Evolutionary conservation across 2,329 filamentous ascomycete species (phyloP), one percentile per base, ranked within the genome.

Genomic region (Clarireedia hainanense): DNA sequence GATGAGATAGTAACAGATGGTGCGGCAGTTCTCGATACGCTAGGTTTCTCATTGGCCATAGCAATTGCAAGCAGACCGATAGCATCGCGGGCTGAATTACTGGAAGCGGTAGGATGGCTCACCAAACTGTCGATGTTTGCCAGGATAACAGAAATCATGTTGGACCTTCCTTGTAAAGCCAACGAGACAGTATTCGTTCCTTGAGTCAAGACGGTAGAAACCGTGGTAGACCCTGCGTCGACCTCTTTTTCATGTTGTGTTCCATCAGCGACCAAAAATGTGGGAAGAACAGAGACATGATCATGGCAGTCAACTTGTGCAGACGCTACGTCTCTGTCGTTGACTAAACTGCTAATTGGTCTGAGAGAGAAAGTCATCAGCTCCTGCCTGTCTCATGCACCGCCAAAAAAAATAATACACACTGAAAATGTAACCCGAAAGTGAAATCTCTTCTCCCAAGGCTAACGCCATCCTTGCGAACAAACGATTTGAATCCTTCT

Each of bases 401-500:
- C 10, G 14, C 7, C 9, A 34, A 20, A n/a, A n/a, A 12, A 3
- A n/a, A 15, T 20, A 40, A 40, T 10, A 48, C 52, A 14, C 48
- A 54, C 52, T 39, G 52, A 20, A 43, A 54, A 54, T 42, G 20
- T 17, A 40, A 24, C 15, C 52, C 52, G 52, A 49, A 42, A 49
- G 24, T 24, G 15, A 40, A n/a, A 34, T 54, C 45, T 47, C 52
- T 49, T 49, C 47, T 54, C 1, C 52, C 52, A 45, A 54, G 39
- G 24, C n/a, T 49, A n/a, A 40, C 23, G 30, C 52, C 52, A 34
- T 54, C 45, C 24, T 40, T 54, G 12, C 17, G 52, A 34, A 42
- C 45, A 49, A 63, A 52, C 6, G 57, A 10, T 55, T 63, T 64
- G 37, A 64, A 61, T 4, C 57, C 58, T 45, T 64, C 61, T n/a